These are phyloP conservation scores for Apiosordaria backusii DNA, from an alignment of 495 filamentous ascomycete species.

Conservation along the genomic window DNA sequence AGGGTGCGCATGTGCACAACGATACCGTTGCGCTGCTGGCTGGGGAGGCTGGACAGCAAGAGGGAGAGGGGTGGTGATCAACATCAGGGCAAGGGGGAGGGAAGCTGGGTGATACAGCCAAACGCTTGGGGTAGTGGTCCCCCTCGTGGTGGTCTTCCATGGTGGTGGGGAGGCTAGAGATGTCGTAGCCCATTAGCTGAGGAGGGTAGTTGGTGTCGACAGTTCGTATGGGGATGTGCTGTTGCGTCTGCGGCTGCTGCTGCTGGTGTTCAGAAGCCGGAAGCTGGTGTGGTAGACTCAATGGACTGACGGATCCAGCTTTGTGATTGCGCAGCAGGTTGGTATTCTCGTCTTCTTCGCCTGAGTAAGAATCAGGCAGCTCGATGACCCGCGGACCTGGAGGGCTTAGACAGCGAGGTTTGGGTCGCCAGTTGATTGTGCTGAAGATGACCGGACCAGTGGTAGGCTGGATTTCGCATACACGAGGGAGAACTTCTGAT, in stretches of 20 bases:
- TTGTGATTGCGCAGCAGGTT: background rate
- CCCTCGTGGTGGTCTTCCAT: background rate
- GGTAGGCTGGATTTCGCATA: background rate
- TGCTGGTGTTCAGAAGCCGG: too few species aligned
- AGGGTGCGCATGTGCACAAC: background rate
- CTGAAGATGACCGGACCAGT: background rate
- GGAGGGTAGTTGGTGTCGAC: background rate
- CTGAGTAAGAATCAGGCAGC: background rate
- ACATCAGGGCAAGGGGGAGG: background rate
- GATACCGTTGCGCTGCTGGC: background rate
- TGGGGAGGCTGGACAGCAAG: background rate
- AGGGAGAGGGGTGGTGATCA: background rate
- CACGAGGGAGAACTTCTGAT: background rate
- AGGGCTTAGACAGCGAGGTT: background rate
- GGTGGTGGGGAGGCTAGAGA: too few species aligned
- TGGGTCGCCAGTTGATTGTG: constrained; percentile 1
- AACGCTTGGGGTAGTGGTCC: background rate
- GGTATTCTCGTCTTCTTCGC: background rate
- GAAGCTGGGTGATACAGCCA: background rate
- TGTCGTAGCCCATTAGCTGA: background rate
- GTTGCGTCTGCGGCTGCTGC: background rate
- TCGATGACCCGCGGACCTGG: background rate
- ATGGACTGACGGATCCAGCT: background rate
- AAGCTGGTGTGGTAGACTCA: background rate
- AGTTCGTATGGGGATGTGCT: background rate